Evolutionary conservation across 2,329 filamentous ascomycete genomes (phyloP).

Genomic region (Cylindrodendrum hubeiense): DNA sequence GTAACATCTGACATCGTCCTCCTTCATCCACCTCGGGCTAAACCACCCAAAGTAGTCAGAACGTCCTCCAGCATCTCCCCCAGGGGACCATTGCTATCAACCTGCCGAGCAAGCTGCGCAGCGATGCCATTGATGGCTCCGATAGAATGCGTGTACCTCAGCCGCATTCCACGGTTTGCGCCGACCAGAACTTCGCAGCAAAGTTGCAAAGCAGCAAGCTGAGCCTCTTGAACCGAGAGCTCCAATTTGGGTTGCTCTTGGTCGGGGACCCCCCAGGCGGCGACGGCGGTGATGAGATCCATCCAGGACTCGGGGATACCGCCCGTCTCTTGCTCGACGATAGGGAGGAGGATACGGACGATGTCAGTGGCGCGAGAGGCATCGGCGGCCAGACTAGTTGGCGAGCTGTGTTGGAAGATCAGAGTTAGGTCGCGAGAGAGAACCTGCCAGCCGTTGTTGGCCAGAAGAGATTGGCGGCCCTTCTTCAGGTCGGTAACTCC

Average conservation of each 20-base stretch:
- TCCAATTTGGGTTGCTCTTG: constrained; percentile 27
- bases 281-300: constrained; percentile 63
- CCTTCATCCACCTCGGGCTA: constrained; percentile 29
- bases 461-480: constrained; percentile 61
- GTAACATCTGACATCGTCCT: neutral
- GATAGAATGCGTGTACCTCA: constrained; percentile 65
- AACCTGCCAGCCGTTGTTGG: constrained; percentile 66
- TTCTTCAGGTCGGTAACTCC: constrained; percentile 64
- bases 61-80: constrained; percentile 62
- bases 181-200: constrained; percentile 64
- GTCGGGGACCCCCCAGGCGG: constrained; percentile 60
- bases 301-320: constrained; percentile 68
- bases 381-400: constrained; percentile 40
- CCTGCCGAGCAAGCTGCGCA: constrained; percentile 52
- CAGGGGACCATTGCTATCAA: constrained; percentile 49
- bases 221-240: constrained; percentile 59
- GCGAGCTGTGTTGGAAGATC: constrained; percentile 54
- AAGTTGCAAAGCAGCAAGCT: constrained; percentile 67
- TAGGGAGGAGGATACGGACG: constrained; percentile 65
- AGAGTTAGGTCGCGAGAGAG: constrained; percentile 63
- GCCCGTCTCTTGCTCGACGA: constrained; percentile 61
- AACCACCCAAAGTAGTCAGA: constrained; percentile 44
- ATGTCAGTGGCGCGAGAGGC: constrained; percentile 66
- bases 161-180: constrained; percentile 60
- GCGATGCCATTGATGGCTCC: constrained; percentile 63